Evolutionary conservation across 1,284 basidiomycete genomes (phyloP).

Genomic region (Heterobasidion occidentale): DNA sequence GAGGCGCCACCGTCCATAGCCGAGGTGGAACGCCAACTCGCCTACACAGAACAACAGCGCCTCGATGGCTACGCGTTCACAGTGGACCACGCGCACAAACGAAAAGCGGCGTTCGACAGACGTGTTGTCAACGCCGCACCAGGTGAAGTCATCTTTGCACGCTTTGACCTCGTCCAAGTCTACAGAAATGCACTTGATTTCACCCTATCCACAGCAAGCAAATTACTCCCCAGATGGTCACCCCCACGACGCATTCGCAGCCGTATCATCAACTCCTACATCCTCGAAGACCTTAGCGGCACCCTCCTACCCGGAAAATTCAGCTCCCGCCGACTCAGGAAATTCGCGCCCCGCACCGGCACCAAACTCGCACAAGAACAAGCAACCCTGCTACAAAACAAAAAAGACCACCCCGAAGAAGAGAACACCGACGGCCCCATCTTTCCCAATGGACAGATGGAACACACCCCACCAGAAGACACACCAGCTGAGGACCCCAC

Average conservation of each 20-base stretch:
- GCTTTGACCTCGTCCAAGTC: constrained; percentile 9
- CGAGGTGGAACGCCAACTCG: constrained; percentile 13
- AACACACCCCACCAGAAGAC: no score
- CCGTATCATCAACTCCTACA: constrained; percentile 16
- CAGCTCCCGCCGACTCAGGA: constrained; percentile 14
- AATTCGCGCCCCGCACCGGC: neutral
- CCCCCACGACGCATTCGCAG: constrained; percentile 10
- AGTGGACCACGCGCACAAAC: constrained; percentile 10
- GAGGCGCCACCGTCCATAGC: constrained; percentile 5
- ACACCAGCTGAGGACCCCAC: no score
- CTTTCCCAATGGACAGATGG: constrained; percentile 17
- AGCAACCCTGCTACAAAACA: neutral
- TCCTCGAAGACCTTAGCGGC: constrained; percentile 11
- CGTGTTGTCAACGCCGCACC: constrained; percentile 6
- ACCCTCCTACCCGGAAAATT: constrained; percentile 8
- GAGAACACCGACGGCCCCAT: no score
- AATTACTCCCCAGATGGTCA: constrained; percentile 20
- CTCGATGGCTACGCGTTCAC: constrained; percentile 19
- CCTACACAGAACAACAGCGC: constrained; percentile 21
- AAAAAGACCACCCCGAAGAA: neutral
- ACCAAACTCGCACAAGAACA: neutral
- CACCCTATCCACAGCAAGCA: constrained; percentile 14
- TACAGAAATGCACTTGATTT: constrained; percentile 1
- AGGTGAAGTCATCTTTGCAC: constrained; percentile 14
- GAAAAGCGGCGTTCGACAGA: constrained; percentile 15